A percentile compares a stretch with the other conserved stretches of the same genome.
phyloP scores from a whole-genome alignment of 2,329 filamentous ascomycete species.

The Fusarium siculi region DNA sequence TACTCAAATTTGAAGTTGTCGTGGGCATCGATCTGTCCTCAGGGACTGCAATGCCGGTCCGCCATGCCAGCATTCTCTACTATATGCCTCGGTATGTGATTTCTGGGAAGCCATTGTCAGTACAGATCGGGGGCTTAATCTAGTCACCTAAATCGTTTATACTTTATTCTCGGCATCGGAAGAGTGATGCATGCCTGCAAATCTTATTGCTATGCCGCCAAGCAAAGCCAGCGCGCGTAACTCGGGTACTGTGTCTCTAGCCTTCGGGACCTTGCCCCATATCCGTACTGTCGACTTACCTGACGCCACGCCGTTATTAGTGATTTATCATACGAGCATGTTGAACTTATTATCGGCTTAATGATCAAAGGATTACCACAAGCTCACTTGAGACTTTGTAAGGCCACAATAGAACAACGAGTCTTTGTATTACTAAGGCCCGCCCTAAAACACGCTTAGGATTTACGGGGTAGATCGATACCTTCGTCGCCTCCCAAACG shows the following conservation, averaged over 20 bases:
- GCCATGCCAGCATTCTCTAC: accelerated
- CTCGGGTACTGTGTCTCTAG: not conserved
- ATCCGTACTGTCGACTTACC: not conserved
- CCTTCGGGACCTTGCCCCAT: not conserved
- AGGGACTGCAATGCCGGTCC: not conserved
- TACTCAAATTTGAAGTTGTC: not conserved
- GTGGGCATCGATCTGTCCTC: not conserved
- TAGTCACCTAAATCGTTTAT: not conserved
- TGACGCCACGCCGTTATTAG: not conserved
- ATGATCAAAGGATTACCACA: too few relatives aligned
- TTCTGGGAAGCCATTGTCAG: accelerated
- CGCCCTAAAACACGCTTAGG: too few relatives aligned
- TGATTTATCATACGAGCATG: too few relatives aligned
- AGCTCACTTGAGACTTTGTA: too few relatives aligned
- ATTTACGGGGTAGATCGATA: too few relatives aligned
- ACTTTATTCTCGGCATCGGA: not conserved
- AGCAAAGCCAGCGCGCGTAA: not conserved
- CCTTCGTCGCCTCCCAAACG: too few relatives aligned
- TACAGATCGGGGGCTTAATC: not conserved
- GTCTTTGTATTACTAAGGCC: too few relatives aligned
- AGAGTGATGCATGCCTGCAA: not conserved
- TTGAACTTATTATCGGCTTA: too few relatives aligned
- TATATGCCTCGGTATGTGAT: not conserved
- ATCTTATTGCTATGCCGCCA: not conserved
- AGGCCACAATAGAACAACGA: too few relatives aligned